Evolutionary conservation across 768 basidiomycete genomes (phyloP).

Genomic region (Amanita rimosa): DNA sequence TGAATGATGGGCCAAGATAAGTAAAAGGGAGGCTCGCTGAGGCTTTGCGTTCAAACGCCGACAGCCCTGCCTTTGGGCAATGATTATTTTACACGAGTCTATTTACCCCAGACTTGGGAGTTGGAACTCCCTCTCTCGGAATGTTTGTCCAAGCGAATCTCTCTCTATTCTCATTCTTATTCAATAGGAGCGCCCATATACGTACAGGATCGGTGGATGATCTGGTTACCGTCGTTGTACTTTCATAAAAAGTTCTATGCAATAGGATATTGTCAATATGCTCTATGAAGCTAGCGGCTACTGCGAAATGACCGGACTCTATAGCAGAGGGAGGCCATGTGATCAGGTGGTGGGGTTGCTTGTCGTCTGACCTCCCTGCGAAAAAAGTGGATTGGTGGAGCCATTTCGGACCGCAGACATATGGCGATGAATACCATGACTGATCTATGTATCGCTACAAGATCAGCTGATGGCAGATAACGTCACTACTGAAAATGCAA

Average conservation of each 20-base stretch:
- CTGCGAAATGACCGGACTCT: too few species aligned
- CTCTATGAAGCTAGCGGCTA: too few species aligned
- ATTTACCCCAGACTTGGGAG: constrained; percentile 1
- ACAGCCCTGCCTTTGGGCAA: background rate
- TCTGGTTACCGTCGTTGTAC: background rate
- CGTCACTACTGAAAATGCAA: too few species aligned
- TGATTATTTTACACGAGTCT: background rate
- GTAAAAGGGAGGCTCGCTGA: background rate
- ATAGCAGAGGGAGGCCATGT: too few species aligned
- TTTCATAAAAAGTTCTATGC: too few species aligned
- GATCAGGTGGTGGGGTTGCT: too few species aligned
- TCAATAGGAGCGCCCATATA: background rate
- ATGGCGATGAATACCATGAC: too few species aligned
- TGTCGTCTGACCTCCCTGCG: background rate
- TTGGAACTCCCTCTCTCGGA: background rate
- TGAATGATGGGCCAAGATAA: background rate
- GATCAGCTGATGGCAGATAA: background rate
- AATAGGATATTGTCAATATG: too few species aligned
- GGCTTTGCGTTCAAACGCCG: background rate
- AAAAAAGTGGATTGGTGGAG: background rate
- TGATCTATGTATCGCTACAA: too few species aligned
- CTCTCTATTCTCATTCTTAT: background rate
- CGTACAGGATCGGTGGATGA: background rate
- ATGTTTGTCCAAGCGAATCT: too few species aligned
- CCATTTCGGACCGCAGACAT: background rate